These are phyloP conservation scores for Exsudoporus frostii DNA, from an alignment of 768 basidiomycete species.

Conservation along the genomic window DNA sequence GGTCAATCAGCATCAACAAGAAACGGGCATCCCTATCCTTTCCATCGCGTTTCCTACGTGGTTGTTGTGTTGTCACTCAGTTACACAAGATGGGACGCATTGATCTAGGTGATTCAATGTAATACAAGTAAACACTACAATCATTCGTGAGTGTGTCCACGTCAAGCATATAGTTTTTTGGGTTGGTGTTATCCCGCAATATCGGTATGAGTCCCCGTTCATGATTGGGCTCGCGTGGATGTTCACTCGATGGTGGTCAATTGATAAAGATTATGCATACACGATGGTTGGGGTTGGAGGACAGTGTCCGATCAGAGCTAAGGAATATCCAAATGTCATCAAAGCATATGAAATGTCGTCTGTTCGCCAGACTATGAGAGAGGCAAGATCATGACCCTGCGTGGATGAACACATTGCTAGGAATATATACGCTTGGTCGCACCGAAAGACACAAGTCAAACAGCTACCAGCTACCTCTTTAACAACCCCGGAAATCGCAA, in stretches of 20 bases:
- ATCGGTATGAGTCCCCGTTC: background rate
- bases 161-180: too few relatives aligned
- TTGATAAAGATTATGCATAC: too few relatives aligned
- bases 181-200: too few relatives aligned
- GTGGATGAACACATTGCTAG: too few relatives aligned
- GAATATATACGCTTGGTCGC: too few relatives aligned
- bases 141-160: too few relatives aligned
- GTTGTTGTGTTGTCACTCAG: background rate
- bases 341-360: too few relatives aligned
- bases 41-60: background rate
- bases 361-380: too few relatives aligned
- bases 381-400: too few relatives aligned
- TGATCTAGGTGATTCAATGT: background rate
- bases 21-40: too few relatives aligned
- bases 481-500: slow-evolving; percentile 21
- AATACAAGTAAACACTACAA: rapidly evolving
- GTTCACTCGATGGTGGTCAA: background rate
- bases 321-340: too few relatives aligned
- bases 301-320: background rate
- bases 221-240: background rate
- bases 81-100: background rate
- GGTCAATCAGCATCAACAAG: background rate
- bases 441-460: background rate
- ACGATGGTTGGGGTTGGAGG: background rate
- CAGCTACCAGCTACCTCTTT: background rate